Evolutionary conservation across 2,329 filamentous ascomycete genomes (phyloP).

Genomic region (Aureobasidium lini): DNA sequence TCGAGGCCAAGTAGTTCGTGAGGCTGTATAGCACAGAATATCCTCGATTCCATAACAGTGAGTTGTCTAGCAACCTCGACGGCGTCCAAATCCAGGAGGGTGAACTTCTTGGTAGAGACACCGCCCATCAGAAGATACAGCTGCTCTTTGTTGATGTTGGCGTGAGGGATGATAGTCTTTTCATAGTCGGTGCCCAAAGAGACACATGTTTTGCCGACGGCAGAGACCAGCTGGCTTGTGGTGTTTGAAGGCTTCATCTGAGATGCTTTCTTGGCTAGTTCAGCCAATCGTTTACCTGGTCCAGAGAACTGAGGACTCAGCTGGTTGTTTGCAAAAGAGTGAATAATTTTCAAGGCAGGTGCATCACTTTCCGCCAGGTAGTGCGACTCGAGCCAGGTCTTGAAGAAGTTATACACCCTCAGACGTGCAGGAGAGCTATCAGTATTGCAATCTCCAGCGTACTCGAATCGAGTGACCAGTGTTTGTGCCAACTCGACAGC

Average conservation of each 20-base stretch:
- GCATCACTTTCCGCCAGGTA: conserved; percentile 80
- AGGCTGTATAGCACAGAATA: conserved; percentile 86
- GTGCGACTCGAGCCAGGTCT: conserved; percentile 93
- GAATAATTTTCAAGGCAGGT: conserved; percentile 66
- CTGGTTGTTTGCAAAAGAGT: conserved; percentile 69
- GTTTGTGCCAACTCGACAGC: conserved; percentile 70
- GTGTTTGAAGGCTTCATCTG: conserved; percentile 33
- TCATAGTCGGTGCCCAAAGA: conserved; percentile 60
- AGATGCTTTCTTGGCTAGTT: conserved; percentile 64
- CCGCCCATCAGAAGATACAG: conserved; percentile 53
- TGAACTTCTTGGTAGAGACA: neutral
- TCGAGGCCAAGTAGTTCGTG: conserved; percentile 87
- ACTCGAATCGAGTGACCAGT: conserved; percentile 87
- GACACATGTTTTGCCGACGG: conserved; percentile 81
- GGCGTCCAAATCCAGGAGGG: conserved; percentile 48
- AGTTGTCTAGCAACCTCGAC: conserved; percentile 86
- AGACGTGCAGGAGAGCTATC: conserved; percentile 75
- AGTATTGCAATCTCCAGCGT: conserved; percentile 69
- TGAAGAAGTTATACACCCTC: conserved; percentile 92
- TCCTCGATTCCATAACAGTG: conserved; percentile 81
- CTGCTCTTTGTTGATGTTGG: conserved; percentile 69
- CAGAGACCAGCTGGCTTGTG: conserved; percentile 56
- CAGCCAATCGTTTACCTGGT: conserved; percentile 71
- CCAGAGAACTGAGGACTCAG: conserved; percentile 62
- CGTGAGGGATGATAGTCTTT: conserved; percentile 35